Conservation (phyloP, 345 rosid species). For the Kandelia obovata region DNA sequence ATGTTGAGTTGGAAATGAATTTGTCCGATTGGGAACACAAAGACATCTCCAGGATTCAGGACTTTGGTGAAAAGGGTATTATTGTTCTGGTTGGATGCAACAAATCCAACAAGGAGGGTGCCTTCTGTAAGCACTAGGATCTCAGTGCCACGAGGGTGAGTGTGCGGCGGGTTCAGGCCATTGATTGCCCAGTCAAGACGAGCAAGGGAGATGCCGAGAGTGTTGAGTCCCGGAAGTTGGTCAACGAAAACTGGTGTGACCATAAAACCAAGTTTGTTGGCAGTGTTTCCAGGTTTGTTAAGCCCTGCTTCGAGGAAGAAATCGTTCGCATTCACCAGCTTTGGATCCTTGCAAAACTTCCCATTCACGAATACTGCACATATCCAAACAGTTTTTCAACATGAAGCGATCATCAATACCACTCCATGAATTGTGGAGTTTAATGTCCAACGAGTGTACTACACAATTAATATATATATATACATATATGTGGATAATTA, state of each 20-base stretch:
- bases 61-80: constrained; percentile 8
- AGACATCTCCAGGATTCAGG: constrained; percentile 1
- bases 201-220: constrained; percentile 4
- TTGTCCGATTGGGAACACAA: constrained; percentile 10
- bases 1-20: constrained; percentile 7
- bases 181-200: background rate
- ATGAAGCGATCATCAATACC: background rate
- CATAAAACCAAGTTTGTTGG: background rate
- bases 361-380: constrained; percentile 8
- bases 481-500: background rate
- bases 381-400: background rate
- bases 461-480: no score
- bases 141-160: background rate
- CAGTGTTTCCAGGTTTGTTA: background rate
- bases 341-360: constrained; percentile 9
- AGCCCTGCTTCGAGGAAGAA: constrained; percentile 4
- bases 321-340: background rate
- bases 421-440: background rate
- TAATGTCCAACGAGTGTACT: background rate
- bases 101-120: constrained; percentile 9
- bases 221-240: constrained; percentile 12
- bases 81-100: constrained; percentile 9
- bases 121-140: background rate
- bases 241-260: background rate
- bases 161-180: constrained; percentile 4